phyloP scores from a whole-genome alignment of 164 flowering plant genomes.

The Nymphaea colorata region DNA sequence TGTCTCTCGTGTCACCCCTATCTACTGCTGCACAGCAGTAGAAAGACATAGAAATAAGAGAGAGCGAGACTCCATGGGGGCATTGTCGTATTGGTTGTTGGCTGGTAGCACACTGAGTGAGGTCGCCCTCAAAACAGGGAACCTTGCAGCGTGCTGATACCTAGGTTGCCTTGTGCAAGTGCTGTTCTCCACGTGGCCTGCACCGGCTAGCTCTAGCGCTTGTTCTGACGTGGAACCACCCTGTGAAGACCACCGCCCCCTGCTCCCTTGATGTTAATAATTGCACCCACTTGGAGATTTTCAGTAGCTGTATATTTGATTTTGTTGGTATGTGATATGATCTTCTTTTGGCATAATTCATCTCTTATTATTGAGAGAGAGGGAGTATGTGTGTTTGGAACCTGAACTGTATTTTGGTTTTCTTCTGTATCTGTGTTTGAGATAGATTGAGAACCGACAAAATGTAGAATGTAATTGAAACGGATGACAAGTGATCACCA shows the following conservation, averaged over 20 bases:
- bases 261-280: not conserved
- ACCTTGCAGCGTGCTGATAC: too few relatives aligned
- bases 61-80: not conserved
- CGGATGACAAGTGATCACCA: too few relatives aligned
- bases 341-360: not conserved
- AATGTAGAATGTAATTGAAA: too few relatives aligned
- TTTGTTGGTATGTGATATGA: not conserved
- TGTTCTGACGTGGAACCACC: not conserved
- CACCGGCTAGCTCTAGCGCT: not conserved
- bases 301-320: not conserved
- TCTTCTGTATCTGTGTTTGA: too few relatives aligned
- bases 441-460: too few relatives aligned
- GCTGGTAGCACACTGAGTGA: not conserved
- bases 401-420: too few relatives aligned
- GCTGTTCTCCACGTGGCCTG: not conserved
- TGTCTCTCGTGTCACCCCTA: not conserved
- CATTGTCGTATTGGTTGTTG: not conserved
- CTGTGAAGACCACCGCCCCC: not conserved
- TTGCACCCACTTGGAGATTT: not conserved
- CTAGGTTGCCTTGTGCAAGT: too few relatives aligned
- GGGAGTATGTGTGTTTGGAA: too few relatives aligned
- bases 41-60: not conserved
- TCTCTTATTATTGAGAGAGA: not conserved
- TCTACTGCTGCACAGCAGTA: too few relatives aligned
- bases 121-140: not conserved